These are phyloP conservation scores for Epichloe amarillans DNA, from an alignment of 2,329 filamentous ascomycete genomes.

Conservation along the genomic window DNA sequence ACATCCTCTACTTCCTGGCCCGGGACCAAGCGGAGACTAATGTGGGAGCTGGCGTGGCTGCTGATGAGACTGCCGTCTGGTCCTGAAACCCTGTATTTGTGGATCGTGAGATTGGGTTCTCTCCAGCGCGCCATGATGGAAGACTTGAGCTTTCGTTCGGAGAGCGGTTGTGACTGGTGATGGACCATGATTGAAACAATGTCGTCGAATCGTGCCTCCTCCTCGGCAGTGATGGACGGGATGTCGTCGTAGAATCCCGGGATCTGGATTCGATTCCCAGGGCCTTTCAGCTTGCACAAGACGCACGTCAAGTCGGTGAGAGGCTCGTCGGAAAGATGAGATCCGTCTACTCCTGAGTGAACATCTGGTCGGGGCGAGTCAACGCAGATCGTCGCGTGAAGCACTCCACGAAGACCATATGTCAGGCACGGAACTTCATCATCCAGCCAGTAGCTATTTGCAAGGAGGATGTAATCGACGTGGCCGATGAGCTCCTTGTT, in stretches of 20 bases:
- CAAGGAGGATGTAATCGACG: slow-evolving; percentile 86
- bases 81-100: slow-evolving; percentile 83
- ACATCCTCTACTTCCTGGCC: slow-evolving; percentile 81
- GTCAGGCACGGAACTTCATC: slow-evolving; percentile 92
- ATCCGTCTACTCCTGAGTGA: slow-evolving; percentile 95
- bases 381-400: slow-evolving; percentile 83
- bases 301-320: slow-evolving; percentile 81
- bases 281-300: slow-evolving; percentile 68
- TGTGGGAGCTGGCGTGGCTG: slow-evolving; percentile 71
- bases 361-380: slow-evolving; percentile 78
- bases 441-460: slow-evolving; percentile 98
- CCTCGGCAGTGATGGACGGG: slow-evolving; percentile 57
- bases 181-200: slow-evolving; percentile 67
- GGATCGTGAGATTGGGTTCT: slow-evolving; percentile 86
- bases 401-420: slow-evolving; percentile 83
- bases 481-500: slow-evolving; percentile 78
- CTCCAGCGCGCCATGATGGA: slow-evolving; percentile 91
- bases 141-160: slow-evolving; percentile 58
- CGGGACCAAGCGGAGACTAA: slow-evolving; percentile 85
- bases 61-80: slow-evolving; percentile 89
- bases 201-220: slow-evolving; percentile 70
- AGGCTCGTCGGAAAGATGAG: slow-evolving; percentile 77
- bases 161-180: slow-evolving; percentile 47
- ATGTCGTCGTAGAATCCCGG: slow-evolving; percentile 84
- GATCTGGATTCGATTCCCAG: slow-evolving; percentile 67